Evolutionary conservation across 2,329 filamentous ascomycete species (phyloP), one percentile per base, ranked within the genome.

Genomic region (Plenodomus lindquistii): DNA sequence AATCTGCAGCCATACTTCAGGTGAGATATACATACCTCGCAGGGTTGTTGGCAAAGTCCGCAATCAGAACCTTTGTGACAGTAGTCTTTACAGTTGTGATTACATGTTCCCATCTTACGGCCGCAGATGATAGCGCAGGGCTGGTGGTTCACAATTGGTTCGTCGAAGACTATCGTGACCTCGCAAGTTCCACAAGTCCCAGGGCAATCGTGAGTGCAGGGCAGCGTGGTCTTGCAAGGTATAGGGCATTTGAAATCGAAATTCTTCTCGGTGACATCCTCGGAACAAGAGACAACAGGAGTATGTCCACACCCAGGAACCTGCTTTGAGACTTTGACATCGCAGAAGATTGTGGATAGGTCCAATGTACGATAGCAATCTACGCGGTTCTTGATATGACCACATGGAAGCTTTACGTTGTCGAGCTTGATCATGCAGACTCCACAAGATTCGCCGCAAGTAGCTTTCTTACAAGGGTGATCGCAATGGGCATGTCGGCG

Each of bases 161-260:
- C 21, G 1, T 45, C 51, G 2, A n/a, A n/a, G n/a, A n/a, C 66
- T 63, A 7, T 67, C 54, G 19, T 71, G 2, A 42, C 59, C 3
- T 73, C 75, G 65, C 86, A 89, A 0, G 53, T 44, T 6, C 50
- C 66, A 59, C 85, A 89, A 7, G 27, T 34, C 2, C 70, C 72
- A 4, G 60, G 50, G 20, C 85, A 89, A 1, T 46, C 47, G 59
- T 88, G 86, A 0, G 86, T 84, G 57, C 87, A 90, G 0, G 65
- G 21, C 1, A 84, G 72, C 0, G 62, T 36, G 0, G 55, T 52
- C 1, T 65, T 71, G 55, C 87, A 90, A 1, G 53, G 42, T 1
- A 66, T 69, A 0, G 39, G 45, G 60, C 87, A 91, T 1, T 36
- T 50, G 60, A 79, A 86, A 0, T 40, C 19, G n/a, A n/a, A n/a